These are phyloP conservation scores for Rhodosporidiobolus sp. DNA, from an alignment of 768 basidiomycete genomes.

Conservation along the genomic window DNA sequence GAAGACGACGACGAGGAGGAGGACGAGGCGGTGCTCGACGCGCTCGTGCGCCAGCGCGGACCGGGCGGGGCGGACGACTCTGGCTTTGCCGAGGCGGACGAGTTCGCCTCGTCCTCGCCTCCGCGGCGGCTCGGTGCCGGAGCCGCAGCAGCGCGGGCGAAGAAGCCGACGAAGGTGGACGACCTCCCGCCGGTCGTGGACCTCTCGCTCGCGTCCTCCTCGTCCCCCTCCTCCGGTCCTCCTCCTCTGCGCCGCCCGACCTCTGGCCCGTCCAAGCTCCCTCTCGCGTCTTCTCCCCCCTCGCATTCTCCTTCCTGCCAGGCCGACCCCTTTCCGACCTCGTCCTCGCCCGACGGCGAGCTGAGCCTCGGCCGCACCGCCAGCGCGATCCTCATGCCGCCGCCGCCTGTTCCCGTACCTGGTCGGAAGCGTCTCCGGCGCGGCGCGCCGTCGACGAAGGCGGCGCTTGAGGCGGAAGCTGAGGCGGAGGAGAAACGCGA, in stretches of 20 bases:
- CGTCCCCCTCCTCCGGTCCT: background rate
- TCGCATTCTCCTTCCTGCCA: too few relatives aligned
- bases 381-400: constrained; percentile 22
- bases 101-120: too few relatives aligned
- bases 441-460: constrained; percentile 2
- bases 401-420: constrained; percentile 1
- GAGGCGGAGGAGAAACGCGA: background rate
- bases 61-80: constrained; percentile 17
- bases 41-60: background rate
- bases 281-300: background rate
- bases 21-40: constrained; percentile 1
- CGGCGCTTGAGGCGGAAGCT: background rate
- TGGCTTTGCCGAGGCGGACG: constrained; percentile 8
- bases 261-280: too few relatives aligned
- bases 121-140: too few relatives aligned
- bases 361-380: constrained; percentile 8
- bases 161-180: background rate
- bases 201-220: constrained; percentile 1
- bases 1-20: background rate
- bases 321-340: background rate
- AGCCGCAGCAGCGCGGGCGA: too few relatives aligned
- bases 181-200: background rate
- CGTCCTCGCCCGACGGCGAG: background rate
- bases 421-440: constrained; percentile 1
- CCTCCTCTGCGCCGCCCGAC: background rate